Evolutionary conservation across 495 filamentous ascomycete genomes (phyloP), one percentile per base, ranked within the genome.

Genomic region (Penicillium herquei): DNA sequence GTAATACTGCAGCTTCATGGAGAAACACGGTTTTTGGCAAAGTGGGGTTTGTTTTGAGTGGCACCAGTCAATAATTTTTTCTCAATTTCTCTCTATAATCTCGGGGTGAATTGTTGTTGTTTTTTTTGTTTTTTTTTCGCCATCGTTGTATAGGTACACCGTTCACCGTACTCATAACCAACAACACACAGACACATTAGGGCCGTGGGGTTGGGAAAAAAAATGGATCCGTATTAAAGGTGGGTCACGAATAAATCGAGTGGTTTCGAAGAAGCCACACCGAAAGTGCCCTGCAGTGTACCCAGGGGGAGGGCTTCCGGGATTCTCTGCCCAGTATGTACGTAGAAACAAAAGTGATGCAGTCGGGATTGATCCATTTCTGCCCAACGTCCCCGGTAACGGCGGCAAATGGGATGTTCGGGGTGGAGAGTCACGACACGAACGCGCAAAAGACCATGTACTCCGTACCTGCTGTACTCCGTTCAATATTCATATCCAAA

Each of bases 361-460:
- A 56, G 61, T 64, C 52, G 49, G 59, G 37, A 50, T 18, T 33
- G 16, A 42, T 51, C 56, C 54, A 58, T 76, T 68, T 66, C 64
- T 76, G 70, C 73, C 73, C 73, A 73, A 74, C 64, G 62, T 55
- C 55, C 57, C 61, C 68, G 69, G 59, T 55, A 66, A 63, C 58
- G 56, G 69, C 68, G 69, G 68, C 59, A 69, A 68, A 70, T 59
- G 34, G 55, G 63, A 64, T 66, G 63, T 67, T 69, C 21, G 40
- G 57, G 50, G 55, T 55, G 48, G 61, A 47, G 52, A 61, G 58
- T 41, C 52, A 18, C 18, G 26, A 44, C 31, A 42, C 12, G 34
- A 18, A 51, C 18, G 49, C 30, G 57, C 16, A 44, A 26, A 26
- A 26, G 4, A 26, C 21, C 21, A 26, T 26, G 21, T 26, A 26